Conservation (phyloP, 345 rosid species). For the Camelina laxa region DNA sequence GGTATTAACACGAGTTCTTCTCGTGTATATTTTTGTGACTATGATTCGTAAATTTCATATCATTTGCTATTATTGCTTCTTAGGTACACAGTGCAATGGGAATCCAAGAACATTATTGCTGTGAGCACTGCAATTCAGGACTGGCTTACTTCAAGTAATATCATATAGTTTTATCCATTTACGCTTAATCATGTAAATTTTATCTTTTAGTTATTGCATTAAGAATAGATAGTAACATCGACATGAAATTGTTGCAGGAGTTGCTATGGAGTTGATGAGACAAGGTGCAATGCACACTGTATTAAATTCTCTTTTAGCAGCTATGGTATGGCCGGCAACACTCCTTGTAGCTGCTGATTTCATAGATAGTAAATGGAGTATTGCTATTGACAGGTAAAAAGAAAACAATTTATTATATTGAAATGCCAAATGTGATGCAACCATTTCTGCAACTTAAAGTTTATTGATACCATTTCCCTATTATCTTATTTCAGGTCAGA, state of each 20-base stretch:
- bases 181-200: not conserved
- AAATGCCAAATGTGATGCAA: slow-evolving; percentile 3
- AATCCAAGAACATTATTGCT: slow-evolving; percentile 81
- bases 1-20: slow-evolving; percentile 51
- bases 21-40: not conserved
- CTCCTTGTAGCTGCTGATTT: slow-evolving; percentile 75
- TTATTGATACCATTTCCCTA: too few relatives aligned
- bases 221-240: slow-evolving; percentile 28
- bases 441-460: slow-evolving; percentile 1
- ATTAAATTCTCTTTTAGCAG: slow-evolving; percentile 67
- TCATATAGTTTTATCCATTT: slow-evolving; percentile 30
- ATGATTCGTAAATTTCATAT: not conserved
- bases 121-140: slow-evolving; percentile 98
- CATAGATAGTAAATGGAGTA: slow-evolving; percentile 89
- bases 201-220: not conserved
- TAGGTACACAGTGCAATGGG: slow-evolving; percentile 95
- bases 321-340: slow-evolving; percentile 91
- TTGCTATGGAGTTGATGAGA: slow-evolving; percentile 83
- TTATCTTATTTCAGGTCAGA: slow-evolving; percentile 60
- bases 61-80: not conserved
- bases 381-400: slow-evolving; percentile 80
- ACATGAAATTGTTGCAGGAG: slow-evolving; percentile 52
- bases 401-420: not conserved
- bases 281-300: slow-evolving; percentile 95
- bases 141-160: slow-evolving; percentile 98